Evolutionary conservation across 2,329 filamentous ascomycete species (phyloP).

Genomic region (Rosellinia necatrix): DNA sequence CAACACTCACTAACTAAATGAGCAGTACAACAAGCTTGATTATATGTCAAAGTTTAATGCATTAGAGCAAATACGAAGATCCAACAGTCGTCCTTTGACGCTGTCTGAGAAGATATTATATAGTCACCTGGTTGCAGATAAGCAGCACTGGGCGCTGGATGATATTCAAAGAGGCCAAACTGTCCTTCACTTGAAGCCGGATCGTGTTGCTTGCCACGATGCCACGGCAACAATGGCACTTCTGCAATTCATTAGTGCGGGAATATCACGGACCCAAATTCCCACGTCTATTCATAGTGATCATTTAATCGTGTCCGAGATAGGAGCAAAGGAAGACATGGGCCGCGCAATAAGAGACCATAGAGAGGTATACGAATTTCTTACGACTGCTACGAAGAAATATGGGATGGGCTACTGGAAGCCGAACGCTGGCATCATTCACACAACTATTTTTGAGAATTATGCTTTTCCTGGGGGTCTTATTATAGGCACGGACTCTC

Average conservation of each 20-base stretch:
- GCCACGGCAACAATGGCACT: constrained; percentile 99
- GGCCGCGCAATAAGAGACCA: constrained; percentile 89
- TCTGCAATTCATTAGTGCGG: constrained; percentile 98
- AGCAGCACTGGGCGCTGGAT: constrained; percentile 93
- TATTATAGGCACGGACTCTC: constrained; percentile 95
- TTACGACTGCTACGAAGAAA: constrained; percentile 91
- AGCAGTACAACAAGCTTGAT: too few relatives aligned
- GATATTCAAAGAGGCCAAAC: constrained; percentile 95
- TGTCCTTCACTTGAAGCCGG: constrained; percentile 94
- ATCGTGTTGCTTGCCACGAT: constrained; percentile 99
- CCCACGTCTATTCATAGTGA: constrained; percentile 97
- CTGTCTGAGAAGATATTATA: constrained; percentile 99
- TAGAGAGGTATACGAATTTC: constrained; percentile 99
- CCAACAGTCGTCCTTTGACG: constrained; percentile 92
- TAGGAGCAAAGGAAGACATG: constrained; percentile 93
- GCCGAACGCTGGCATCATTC: constrained; percentile 98
- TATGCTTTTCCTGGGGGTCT: constrained; percentile 99
- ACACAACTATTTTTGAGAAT: constrained; percentile 98
- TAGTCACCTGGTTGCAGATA: constrained; percentile 96
- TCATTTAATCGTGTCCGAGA: constrained; percentile 97
- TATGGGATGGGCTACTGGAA: constrained; percentile 99
- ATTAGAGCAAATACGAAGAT: too few relatives aligned
- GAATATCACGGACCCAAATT: constrained; percentile 93
- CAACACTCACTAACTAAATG: too few relatives aligned
- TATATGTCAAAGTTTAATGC: too few relatives aligned